Conservation (phyloP, 306 rosid species). For the Cyclanthera cordifolia region DNA sequence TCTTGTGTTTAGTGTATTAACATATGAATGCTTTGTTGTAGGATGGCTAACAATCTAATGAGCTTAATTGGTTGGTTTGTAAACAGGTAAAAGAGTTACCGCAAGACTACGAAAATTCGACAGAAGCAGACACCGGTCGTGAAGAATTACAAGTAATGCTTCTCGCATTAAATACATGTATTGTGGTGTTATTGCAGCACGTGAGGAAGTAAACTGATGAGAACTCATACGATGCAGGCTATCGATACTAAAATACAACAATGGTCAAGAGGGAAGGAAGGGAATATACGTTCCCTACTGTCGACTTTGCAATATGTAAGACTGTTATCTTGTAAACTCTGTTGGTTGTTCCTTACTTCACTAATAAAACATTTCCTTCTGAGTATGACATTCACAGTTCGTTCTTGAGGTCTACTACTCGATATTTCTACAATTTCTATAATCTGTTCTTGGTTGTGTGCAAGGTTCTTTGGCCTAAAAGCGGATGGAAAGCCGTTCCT, state of each 20-base stretch:
- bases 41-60: neutral
- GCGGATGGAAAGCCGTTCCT: constrained; percentile 92
- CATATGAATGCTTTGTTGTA: neutral
- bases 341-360: neutral
- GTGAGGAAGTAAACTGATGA: neutral
- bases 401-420: neutral
- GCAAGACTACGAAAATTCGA: constrained; percentile 37
- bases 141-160: constrained; percentile 52
- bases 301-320: constrained; percentile 84
- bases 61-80: constrained; percentile 17
- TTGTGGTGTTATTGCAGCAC: neutral
- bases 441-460: constrained; percentile 14
- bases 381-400: neutral
- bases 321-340: neutral
- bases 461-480: constrained; percentile 83
- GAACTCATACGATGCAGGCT: constrained; percentile 31
- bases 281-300: constrained; percentile 78
- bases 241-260: constrained; percentile 59
- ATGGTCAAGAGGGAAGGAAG: constrained; percentile 90
- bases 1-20: neutral
- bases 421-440: constrained; percentile 5
- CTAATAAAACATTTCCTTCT: neutral
- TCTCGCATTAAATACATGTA: neutral
- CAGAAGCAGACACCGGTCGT: constrained; percentile 16
- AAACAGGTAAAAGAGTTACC: constrained; percentile 52